A percentile compares a stretch with the other conserved stretches of the same genome.
Evolutionary conservation across 805 yeast genomes (phyloP).

Genomic region (Nakazawaea siamensis): DNA sequence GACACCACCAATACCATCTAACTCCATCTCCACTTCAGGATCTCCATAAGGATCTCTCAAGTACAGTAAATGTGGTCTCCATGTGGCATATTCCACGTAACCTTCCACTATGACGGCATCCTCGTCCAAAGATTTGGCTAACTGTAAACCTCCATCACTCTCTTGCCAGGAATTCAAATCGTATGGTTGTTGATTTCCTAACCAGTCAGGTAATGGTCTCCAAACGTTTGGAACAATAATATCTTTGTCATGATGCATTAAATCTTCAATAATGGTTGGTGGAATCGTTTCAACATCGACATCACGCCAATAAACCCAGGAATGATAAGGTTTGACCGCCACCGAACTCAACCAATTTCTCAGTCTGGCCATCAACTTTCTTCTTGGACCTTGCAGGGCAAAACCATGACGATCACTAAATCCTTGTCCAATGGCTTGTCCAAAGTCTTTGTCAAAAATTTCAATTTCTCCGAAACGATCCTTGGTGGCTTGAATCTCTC

Average conservation of each 20-base stretch:
- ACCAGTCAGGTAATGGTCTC: slow-evolving; percentile 85
- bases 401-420: slow-evolving; percentile 92
- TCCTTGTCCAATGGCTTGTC: slow-evolving; percentile 88
- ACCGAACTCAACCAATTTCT: slow-evolving; percentile 88
- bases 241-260: slow-evolving; percentile 87
- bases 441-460: slow-evolving; percentile 86
- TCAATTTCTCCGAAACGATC: slow-evolving; percentile 78
- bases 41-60: slow-evolving; percentile 92
- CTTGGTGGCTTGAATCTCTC: slow-evolving; percentile 55
- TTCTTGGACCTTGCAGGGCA: slow-evolving; percentile 90
- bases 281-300: slow-evolving; percentile 95
- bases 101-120: slow-evolving; percentile 98
- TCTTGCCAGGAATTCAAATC: slow-evolving; percentile 85
- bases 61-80: slow-evolving; percentile 96
- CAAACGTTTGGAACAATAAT: slow-evolving; percentile 93
- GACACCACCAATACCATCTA: slow-evolving; percentile 98
- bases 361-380: slow-evolving; percentile 93
- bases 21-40: slow-evolving; percentile 84
- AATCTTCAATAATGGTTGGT: slow-evolving; percentile 75
- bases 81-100: slow-evolving; percentile 92
- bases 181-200: slow-evolving; percentile 78
- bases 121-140: slow-evolving; percentile 74
- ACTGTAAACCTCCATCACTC: slow-evolving; percentile 69
- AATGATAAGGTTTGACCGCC: slow-evolving; percentile 84
- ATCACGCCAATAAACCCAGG: slow-evolving; percentile 97